Evolutionary conservation across 108 stramenopile genomes (phyloP).

Genomic region (Cyclotella sp.): DNA sequence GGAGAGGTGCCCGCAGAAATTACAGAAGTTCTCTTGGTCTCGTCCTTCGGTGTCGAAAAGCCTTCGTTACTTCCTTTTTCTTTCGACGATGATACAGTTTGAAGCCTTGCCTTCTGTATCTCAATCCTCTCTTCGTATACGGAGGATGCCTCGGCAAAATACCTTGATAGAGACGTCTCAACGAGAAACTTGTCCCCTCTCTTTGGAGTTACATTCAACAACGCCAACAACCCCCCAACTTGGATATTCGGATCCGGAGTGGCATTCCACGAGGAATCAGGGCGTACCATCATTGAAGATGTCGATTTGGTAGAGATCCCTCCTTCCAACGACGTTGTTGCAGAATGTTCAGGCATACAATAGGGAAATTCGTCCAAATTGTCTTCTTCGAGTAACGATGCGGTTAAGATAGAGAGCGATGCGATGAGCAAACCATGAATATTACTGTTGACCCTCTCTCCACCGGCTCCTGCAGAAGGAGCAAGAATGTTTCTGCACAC

Average conservation of each 20-base stretch:
- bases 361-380: conserved; percentile 31
- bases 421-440: conserved; percentile 66
- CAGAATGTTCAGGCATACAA: not conserved
- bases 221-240: conserved; percentile 46
- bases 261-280: conserved; percentile 3
- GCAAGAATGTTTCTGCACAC: conserved; percentile 40
- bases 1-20: not conserved
- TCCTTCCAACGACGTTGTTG: not conserved
- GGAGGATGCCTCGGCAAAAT: conserved; percentile 75
- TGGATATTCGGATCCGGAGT: conserved; percentile 33
- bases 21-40: not conserved
- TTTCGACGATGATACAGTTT: conserved; percentile 10
- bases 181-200: conserved; percentile 34
- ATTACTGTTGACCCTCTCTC: conserved; percentile 14
- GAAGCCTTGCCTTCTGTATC: conserved; percentile 65
- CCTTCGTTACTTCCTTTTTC: not conserved
- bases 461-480: not conserved
- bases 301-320: not conserved
- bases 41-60: not conserved
- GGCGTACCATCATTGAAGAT: not conserved
- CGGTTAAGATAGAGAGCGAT: conserved; percentile 58
- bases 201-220: not conserved
- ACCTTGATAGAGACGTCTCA: conserved; percentile 55
- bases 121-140: conserved; percentile 79
- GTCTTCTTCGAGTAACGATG: conserved; percentile 34